Conservation (phyloP, 1,284 basidiomycete species). For the Cutaneotrichosporon sp. region DNA sequence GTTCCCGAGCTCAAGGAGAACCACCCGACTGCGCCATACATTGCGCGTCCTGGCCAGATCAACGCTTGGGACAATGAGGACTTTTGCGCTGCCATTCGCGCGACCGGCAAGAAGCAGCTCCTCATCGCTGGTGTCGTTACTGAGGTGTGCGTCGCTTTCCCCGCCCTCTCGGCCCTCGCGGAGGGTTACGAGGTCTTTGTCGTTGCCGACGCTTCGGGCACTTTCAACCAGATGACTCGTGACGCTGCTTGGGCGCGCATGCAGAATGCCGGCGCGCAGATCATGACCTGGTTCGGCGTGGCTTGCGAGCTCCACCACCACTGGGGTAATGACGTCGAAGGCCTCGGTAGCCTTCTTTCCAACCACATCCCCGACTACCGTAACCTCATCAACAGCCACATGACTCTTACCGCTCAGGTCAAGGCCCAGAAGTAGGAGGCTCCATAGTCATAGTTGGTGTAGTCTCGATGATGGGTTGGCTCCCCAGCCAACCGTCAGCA, state of each 20-base stretch:
- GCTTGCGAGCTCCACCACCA: slow-evolving; percentile 18
- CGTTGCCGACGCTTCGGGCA: slow-evolving; percentile 20
- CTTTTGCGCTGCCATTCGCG: slow-evolving; percentile 19
- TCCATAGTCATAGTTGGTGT: too few species aligned
- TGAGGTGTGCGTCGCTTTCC: slow-evolving; percentile 23
- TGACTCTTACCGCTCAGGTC: too few species aligned
- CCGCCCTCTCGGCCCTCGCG: slow-evolving; percentile 12
- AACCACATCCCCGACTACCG: slow-evolving; percentile 21
- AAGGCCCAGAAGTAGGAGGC: too few species aligned
- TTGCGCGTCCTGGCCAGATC: slow-evolving; percentile 20
- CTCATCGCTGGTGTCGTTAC: slow-evolving; percentile 22
- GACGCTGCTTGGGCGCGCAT: slow-evolving; percentile 20
- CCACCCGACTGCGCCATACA: slow-evolving; percentile 8
- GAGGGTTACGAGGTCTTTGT: slow-evolving; percentile 23
- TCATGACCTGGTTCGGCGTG: slow-evolving; percentile 16
- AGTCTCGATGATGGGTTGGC: too few species aligned
- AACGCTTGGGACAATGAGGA: slow-evolving; percentile 24
- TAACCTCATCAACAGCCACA: background rate
- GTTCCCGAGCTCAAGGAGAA: slow-evolving; percentile 14
- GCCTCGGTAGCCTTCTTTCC: slow-evolving; percentile 10
- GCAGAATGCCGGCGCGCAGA: slow-evolving; percentile 16
- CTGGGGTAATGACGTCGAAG: slow-evolving; percentile 21
- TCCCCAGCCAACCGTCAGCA: too few species aligned
- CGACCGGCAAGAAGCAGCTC: slow-evolving; percentile 19
- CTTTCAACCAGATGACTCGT: slow-evolving; percentile 18